These are phyloP conservation scores for Ceratobasidium sp. DNA, from an alignment of 1,284 basidiomycete genomes.

Conservation along the genomic window DNA sequence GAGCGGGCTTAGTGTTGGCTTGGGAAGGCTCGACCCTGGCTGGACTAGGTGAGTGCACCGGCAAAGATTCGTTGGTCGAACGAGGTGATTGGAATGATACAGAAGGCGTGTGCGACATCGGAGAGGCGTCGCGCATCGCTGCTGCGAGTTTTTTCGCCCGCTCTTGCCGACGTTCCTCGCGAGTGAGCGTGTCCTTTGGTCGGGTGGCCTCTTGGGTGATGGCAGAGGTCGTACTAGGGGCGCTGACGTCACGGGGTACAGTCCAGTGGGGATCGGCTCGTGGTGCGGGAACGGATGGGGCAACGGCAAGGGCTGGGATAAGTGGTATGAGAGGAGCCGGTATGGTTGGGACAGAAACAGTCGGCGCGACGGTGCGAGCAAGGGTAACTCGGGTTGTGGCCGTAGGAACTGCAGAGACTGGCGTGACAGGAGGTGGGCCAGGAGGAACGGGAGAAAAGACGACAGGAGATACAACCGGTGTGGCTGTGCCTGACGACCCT, in stretches of 20 bases:
- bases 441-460: constrained; percentile 3
- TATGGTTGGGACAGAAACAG: background rate
- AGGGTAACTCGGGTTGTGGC: background rate
- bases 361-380: background rate
- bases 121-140: background rate
- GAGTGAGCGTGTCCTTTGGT: background rate
- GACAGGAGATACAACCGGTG: constrained; percentile 2
- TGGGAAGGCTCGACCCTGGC: background rate
- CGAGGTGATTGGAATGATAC: constrained; percentile 21
- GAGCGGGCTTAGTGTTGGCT: background rate
- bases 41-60: background rate
- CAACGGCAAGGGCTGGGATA: background rate
- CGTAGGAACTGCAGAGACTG: constrained; percentile 1
- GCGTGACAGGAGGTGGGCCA: background rate
- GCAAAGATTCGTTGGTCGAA: background rate
- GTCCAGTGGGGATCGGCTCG: background rate
- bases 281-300: background rate
- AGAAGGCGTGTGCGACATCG: constrained; percentile 1
- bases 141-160: constrained; percentile 8
- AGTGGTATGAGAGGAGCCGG: constrained; percentile 1
- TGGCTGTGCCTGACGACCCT: background rate
- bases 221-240: background rate
- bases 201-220: background rate
- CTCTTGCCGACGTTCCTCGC: constrained; percentile 8
- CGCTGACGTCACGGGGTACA: background rate